Percentiles rank a stretch among this genome's conserved stretches.
Conservation (phyloP, 1,284 basidiomycete species). For the Kwoniella shivajii region DNA sequence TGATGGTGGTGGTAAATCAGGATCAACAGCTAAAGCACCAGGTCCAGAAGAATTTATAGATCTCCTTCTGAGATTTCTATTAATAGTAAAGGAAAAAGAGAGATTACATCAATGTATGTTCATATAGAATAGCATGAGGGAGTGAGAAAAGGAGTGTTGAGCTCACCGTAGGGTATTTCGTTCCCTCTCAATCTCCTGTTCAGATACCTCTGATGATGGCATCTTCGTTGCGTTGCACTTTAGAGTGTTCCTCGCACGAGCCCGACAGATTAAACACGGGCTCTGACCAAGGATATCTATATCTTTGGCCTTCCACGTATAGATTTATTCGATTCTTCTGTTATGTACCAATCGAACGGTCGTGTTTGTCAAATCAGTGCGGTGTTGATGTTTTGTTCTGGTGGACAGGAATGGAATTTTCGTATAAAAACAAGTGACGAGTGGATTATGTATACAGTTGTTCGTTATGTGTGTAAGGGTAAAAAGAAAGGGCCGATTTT, state of each 20-base stretch:
- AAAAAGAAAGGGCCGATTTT: too few species aligned
- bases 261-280: constrained; percentile 2
- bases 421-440: too few species aligned
- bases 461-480: too few species aligned
- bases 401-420: too few species aligned
- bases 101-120: too few species aligned
- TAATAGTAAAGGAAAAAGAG: background rate
- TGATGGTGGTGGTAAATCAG: constrained; percentile 69
- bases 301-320: too few species aligned
- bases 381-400: background rate
- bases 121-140: background rate
- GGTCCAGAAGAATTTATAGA: constrained; percentile 72
- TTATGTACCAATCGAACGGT: background rate
- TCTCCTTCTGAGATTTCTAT: constrained; percentile 72
- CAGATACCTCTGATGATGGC: constrained; percentile 53
- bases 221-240: constrained; percentile 6
- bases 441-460: too few species aligned
- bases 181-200: constrained; percentile 82
- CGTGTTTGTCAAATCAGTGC: background rate
- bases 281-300: too few species aligned
- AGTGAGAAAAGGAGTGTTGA: too few species aligned
- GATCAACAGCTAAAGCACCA: constrained; percentile 77
- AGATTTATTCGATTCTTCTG: too few species aligned
- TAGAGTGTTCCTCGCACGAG: constrained; percentile 10
- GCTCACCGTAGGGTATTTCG: constrained; percentile 70